Evolutionary conservation across 768 basidiomycete genomes (phyloP), one percentile per base, ranked within the genome.

Genomic region (Lactarius vividus): DNA sequence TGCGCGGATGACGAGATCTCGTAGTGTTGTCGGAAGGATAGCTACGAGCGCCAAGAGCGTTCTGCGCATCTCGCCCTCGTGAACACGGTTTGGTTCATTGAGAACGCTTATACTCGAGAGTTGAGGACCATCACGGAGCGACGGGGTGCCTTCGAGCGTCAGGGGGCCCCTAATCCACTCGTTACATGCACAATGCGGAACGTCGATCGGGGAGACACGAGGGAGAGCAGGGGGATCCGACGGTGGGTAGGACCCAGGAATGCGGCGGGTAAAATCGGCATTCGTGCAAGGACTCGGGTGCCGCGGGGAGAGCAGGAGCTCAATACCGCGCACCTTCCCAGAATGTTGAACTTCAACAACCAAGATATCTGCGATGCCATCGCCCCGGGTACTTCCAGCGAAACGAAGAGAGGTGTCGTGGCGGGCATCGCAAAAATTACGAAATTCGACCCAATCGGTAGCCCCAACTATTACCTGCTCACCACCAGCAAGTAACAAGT

Each of bases 181-280:
- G 18, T 16, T 52, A 59, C 31, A 10, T 15, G 28, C 18, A 23
- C 29, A 29, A 49, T 61, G 64, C 1, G 60, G 28, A 28, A 59
- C 20, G 16, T 58, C 57, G 15, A 59, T 56, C 9, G 61, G 40
- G 3, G 57, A 39, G 56, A 55, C 39, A 18, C n/a, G 9, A 13
- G 61, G 16, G 35, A 62, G 31, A 23, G 29, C 23, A 8, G 60
- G 46, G 28, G 29, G 28, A 18, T 53, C 64, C 29, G 59, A 59
- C 26, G 23, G 23, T 57, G 64, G 65, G 65, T 67, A 66, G 49
- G 64, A 62, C 10, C 64, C 67, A 57, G 67, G 67, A 11, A 68
- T 66, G 52, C 56, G 59, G 20, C 57, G 52, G 23, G 20, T 57
- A 26, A 59, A 28, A 33, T 59, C 66, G 11, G 35, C 28, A 39